Percentiles rank a stretch among this genome's conserved stretches.
phyloP scores from a whole-genome alignment of 176 grass and related monocot species.

The Oryza coarctata region DNA sequence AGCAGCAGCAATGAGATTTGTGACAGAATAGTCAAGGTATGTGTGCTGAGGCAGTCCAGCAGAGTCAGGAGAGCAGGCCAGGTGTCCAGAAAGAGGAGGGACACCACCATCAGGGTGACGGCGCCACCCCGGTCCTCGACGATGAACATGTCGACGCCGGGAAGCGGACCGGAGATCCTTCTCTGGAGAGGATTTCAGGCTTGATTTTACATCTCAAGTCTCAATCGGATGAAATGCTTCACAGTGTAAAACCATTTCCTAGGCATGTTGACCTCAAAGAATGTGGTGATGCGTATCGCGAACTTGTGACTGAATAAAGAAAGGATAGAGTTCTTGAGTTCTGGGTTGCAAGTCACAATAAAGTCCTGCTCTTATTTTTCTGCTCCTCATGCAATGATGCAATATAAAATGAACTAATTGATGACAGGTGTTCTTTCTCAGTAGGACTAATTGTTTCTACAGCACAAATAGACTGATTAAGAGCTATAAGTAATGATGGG shows the following conservation, averaged over 20 bases:
- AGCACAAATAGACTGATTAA: too few species aligned
- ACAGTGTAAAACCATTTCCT: not conserved
- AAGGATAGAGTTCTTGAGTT: not conserved
- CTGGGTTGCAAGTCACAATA: not conserved
- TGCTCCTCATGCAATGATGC: not conserved
- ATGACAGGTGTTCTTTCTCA: not conserved
- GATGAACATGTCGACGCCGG: not conserved
- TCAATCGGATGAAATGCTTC: not conserved
- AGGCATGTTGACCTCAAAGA: not conserved
- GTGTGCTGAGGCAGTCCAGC: slow-evolving; percentile 53
- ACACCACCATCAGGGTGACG: not conserved
- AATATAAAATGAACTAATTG: not conserved
- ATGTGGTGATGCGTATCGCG: not conserved
- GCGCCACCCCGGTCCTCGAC: not conserved
- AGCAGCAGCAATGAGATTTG: slow-evolving; percentile 41
- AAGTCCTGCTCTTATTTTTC: not conserved
- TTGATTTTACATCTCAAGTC: not conserved
- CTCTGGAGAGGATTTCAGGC: not conserved
- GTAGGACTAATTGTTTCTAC: too few species aligned
- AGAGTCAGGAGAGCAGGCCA: slow-evolving; percentile 20
- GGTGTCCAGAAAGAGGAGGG: slow-evolving; percentile 10
- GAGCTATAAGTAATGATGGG: too few species aligned
- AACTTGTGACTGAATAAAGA: not conserved
- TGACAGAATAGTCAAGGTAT: slow-evolving; percentile 45
- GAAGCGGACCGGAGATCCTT: not conserved